These are phyloP conservation scores for Osmanthus fragrans DNA, from an alignment of 257 asterid genomes.

Conservation along the genomic window DNA sequence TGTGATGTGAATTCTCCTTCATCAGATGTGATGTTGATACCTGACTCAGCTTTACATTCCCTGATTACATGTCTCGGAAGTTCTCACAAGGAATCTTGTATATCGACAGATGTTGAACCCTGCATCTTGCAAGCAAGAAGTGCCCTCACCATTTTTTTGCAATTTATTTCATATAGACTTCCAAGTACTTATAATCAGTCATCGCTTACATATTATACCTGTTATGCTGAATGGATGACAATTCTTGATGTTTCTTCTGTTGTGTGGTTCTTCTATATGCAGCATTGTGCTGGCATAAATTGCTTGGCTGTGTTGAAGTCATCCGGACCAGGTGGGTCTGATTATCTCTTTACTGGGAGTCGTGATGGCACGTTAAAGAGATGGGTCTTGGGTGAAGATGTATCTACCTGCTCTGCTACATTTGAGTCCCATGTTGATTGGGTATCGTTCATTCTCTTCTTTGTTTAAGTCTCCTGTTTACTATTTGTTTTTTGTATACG, in stretches of 20 bases:
- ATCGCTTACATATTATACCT: conserved; percentile 5
- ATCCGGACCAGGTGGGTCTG: conserved; percentile 55
- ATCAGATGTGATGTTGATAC: too few species aligned
- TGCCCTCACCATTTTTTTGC: conserved; percentile 8
- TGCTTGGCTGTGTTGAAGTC: conserved; percentile 78
- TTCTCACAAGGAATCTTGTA: too few species aligned
- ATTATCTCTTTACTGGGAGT: conserved; percentile 85
- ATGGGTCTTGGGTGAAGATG: conserved; percentile 77
- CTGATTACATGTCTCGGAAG: too few species aligned
- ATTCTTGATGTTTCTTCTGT: conserved; percentile 9
- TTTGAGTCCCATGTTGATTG: conserved; percentile 98
- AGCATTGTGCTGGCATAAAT: conserved; percentile 98
- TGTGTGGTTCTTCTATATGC: conserved; percentile 23
- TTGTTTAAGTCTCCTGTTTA: conserved; percentile 18
- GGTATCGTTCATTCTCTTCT: conserved; percentile 47
- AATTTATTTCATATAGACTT: not conserved
- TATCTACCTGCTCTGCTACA: conserved; percentile 84
- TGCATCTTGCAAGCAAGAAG: not conserved
- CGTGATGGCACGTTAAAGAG: conserved; percentile 95
- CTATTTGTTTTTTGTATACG: not conserved
- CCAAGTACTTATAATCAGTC: conserved; percentile 3
- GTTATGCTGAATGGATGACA: conserved; percentile 2
- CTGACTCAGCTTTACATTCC: too few species aligned
- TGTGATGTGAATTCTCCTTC: conserved; percentile 1
- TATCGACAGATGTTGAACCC: not conserved